A percentile compares a stretch with the other conserved stretches of the same genome.
phyloP scores from a whole-genome alignment of 1,284 basidiomycete species.

The Microbotryum intermedium region DNA sequence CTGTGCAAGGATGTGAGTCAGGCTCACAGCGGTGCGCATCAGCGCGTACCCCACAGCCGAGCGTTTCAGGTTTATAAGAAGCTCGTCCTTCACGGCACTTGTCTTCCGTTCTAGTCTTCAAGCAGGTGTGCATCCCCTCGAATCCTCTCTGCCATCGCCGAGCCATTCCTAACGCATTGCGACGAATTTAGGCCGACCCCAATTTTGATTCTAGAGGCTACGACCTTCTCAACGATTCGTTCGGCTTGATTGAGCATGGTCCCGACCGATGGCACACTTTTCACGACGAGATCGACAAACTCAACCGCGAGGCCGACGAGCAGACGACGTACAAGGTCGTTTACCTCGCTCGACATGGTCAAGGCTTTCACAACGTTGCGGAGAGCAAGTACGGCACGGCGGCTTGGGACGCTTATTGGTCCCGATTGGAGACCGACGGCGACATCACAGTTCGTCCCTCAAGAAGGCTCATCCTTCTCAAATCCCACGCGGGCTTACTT shows the following conservation, averaged over 20 bases:
- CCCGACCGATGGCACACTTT: conserved; percentile 49
- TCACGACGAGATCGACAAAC: conserved; percentile 40
- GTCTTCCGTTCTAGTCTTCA: too few species aligned
- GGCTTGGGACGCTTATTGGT: conserved; percentile 48
- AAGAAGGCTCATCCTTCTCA: conserved; percentile 48
- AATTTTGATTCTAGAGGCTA: conserved; percentile 27
- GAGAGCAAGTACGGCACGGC: conserved; percentile 58
- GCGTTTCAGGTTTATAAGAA: too few species aligned
- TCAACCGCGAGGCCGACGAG: conserved; percentile 46
- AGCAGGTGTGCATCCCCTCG: too few species aligned
- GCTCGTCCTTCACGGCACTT: too few species aligned
- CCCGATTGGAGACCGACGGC: conserved; percentile 59
- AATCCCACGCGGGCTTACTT: too few species aligned
- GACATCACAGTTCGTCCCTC: conserved; percentile 60
- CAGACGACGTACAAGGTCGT: conserved; percentile 53
- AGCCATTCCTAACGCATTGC: neutral
- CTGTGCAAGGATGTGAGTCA: neutral
- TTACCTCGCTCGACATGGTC: conserved; percentile 59
- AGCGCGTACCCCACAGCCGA: too few species aligned
- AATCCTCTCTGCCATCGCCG: neutral
- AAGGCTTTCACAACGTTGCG: conserved; percentile 66
- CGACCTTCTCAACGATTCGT: conserved; percentile 38
- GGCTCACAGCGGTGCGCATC: too few species aligned
- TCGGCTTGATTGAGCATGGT: conserved; percentile 52
- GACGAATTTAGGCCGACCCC: conserved; percentile 2